phyloP scores from a whole-genome alignment of 1,139 yeast genomes.

The Yamadazyma songkhlaensis region DNA sequence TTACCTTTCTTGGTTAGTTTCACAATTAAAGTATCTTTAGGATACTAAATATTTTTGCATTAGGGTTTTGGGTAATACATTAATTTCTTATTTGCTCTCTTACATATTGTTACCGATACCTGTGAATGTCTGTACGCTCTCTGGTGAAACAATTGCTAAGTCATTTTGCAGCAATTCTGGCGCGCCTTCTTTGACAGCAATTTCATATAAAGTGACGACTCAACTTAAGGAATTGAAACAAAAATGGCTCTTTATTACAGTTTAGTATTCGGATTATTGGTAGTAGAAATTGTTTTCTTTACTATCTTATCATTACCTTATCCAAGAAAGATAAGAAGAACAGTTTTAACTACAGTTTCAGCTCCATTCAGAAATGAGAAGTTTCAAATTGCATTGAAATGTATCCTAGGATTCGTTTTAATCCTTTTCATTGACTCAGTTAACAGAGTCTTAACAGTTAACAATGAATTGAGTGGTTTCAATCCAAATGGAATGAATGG shows the following conservation, averaged over 20 bases:
- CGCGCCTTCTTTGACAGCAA: too few relatives aligned
- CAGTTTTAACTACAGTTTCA: conserved; percentile 59
- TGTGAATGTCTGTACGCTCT: too few relatives aligned
- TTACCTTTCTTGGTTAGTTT: conserved; percentile 69
- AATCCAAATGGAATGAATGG: conserved; percentile 20
- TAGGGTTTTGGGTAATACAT: background rate
- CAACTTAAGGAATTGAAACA: background rate
- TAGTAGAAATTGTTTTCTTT: conserved; percentile 79
- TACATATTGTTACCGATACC: background rate
- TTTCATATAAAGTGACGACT: too few relatives aligned
- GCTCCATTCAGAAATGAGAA: conserved; percentile 71
- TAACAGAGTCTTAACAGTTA: conserved; percentile 74
- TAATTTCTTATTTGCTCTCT: background rate
- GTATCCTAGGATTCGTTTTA: conserved; percentile 79
- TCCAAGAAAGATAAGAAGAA: conserved; percentile 72
- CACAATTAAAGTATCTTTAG: conserved; percentile 41
- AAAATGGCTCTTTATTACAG: conserved; percentile 72
- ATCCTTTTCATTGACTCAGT: conserved; percentile 86
- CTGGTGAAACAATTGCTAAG: too few relatives aligned
- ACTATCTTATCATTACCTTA: conserved; percentile 80
- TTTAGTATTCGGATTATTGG: conserved; percentile 70
- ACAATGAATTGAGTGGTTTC: conserved; percentile 51
- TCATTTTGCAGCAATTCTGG: background rate
- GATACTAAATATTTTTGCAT: conserved; percentile 10
- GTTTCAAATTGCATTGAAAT: conserved; percentile 75